These are phyloP conservation scores for Panicum hallii DNA, from an alignment of 202 grass and related monocot species.

Conservation along the genomic window DNA sequence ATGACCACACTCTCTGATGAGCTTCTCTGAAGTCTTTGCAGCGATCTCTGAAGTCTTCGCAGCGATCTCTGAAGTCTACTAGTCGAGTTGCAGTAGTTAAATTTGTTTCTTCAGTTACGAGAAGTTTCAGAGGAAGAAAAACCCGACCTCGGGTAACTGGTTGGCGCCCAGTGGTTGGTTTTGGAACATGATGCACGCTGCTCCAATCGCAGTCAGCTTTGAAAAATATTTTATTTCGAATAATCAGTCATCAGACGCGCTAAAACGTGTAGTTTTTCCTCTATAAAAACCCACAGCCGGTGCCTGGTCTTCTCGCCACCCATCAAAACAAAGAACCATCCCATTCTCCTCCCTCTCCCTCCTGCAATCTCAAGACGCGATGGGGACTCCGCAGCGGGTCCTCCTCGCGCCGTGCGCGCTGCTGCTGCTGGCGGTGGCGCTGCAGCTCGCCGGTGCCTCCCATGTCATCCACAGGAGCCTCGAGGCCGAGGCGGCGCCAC, in stretches of 20 bases:
- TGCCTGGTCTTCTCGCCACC: neutral
- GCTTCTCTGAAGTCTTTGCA: neutral
- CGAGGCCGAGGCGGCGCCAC: slow-evolving; percentile 14
- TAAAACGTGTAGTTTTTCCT: neutral
- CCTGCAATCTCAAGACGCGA: slow-evolving; percentile 9
- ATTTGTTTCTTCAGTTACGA: neutral
- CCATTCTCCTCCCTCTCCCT: neutral
- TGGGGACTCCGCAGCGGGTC: slow-evolving; percentile 33
- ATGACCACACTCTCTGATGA: neutral
- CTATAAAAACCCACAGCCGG: slow-evolving; percentile 39
- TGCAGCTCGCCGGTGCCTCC: slow-evolving; percentile 51
- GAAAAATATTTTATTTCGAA: neutral
- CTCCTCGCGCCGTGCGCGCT: slow-evolving; percentile 47
- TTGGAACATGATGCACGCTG: slow-evolving; percentile 9
- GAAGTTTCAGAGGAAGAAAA: neutral
- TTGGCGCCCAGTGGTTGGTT: neutral
- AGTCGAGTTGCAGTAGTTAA: neutral
- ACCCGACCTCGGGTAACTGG: neutral
- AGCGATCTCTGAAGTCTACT: neutral
- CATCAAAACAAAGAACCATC: neutral
- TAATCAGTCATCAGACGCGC: neutral
- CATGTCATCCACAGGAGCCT: slow-evolving; percentile 52
- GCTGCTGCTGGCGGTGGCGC: slow-evolving; percentile 41
- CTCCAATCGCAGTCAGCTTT: slow-evolving; percentile 2
- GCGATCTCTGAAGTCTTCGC: neutral